phyloP scores from a whole-genome alignment of 2,329 filamentous ascomycete genomes.

The Clonostachys sp. region DNA sequence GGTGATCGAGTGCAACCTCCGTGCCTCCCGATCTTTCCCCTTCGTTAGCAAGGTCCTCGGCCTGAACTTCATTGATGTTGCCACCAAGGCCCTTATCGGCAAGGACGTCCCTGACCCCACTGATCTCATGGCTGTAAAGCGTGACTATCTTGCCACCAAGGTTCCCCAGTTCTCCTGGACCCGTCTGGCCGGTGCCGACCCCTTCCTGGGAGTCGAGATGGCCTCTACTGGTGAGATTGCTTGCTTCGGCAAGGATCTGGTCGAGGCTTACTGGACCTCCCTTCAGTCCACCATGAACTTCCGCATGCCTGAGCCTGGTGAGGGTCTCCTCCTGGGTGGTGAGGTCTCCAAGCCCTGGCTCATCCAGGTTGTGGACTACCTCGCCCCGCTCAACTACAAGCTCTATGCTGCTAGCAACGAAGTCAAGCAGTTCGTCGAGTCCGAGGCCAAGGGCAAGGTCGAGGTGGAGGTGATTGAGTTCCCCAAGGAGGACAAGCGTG shows the following conservation, averaged over 20 bases:
- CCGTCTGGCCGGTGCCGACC: slow-evolving; percentile 91
- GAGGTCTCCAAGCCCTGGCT: slow-evolving; percentile 70
- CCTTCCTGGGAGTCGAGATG: slow-evolving; percentile 98
- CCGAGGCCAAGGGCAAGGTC: slow-evolving; percentile 59
- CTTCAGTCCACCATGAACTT: slow-evolving; percentile 99
- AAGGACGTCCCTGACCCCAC: slow-evolving; percentile 78
- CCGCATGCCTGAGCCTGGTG: slow-evolving; percentile 88
- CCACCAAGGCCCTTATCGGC: slow-evolving; percentile 86
- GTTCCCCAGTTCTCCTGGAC: slow-evolving; percentile 99
- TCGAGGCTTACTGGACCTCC: slow-evolving; percentile 97
- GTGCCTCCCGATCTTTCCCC: slow-evolving; percentile 95
- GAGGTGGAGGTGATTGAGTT: slow-evolving; percentile 91
- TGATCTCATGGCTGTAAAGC: slow-evolving; percentile 85
- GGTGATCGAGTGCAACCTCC: slow-evolving; percentile 97
- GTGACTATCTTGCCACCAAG: slow-evolving; percentile 93
- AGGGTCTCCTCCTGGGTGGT: slow-evolving; percentile 92
- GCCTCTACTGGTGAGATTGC: slow-evolving; percentile 95
- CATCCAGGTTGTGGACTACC: slow-evolving; percentile 76
- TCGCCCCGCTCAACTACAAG: slow-evolving; percentile 89
- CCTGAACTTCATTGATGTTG: slow-evolving; percentile 93
- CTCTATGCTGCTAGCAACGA: slow-evolving; percentile 78
- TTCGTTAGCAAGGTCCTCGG: slow-evolving; percentile 97
- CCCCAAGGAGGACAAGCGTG: slow-evolving; percentile 92
- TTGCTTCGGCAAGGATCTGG: slow-evolving; percentile 92
- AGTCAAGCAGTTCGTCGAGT: slow-evolving; percentile 82